Percentiles rank a stretch among this genome's conserved stretches.
phyloP scores from a whole-genome alignment of 495 filamentous ascomycete genomes.

The Daldinia bambusicola region DNA sequence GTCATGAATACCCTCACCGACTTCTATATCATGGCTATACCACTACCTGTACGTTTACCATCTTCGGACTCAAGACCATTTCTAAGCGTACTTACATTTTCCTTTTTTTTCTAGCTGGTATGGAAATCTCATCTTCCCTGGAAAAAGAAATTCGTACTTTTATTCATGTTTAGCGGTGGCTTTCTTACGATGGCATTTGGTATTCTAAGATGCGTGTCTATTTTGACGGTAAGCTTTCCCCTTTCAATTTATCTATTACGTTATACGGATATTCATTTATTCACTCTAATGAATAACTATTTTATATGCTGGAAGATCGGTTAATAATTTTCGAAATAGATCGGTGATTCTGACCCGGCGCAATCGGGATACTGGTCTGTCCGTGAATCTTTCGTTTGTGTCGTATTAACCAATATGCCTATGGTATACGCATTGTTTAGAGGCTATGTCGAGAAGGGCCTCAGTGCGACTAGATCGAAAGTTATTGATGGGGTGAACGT shows the following conservation, averaged over 20 bases:
- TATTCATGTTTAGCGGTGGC: conserved; percentile 68
- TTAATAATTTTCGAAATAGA: conserved; percentile 11
- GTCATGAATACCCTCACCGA: conserved; percentile 64
- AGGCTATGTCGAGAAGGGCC: conserved; percentile 48
- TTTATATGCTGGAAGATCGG: no score
- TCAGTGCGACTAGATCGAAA: conserved; percentile 20
- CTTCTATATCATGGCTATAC: conserved; percentile 66
- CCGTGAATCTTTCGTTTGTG: conserved; percentile 70
- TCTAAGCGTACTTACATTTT: conserved; percentile 4
- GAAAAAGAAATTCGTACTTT: conserved; percentile 63
- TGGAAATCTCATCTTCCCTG: conserved; percentile 62
- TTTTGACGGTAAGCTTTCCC: conserved; percentile 59
- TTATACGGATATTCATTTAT: not conserved
- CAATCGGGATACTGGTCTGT: conserved; percentile 71
- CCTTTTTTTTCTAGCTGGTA: conserved; percentile 55
- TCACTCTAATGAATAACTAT: conserved; percentile 6
- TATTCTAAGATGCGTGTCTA: conserved; percentile 68
- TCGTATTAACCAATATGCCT: conserved; percentile 68
- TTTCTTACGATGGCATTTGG: conserved; percentile 68
- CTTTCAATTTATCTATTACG: not conserved
- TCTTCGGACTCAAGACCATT: conserved; percentile 5
- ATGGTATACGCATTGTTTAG: conserved; percentile 66
- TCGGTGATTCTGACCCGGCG: conserved; percentile 57
- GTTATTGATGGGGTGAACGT: conserved; percentile 16
- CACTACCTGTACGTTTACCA: conserved; percentile 52